Percentiles rank a stretch among this genome's conserved stretches.
phyloP scores from a whole-genome alignment of 805 yeast species.

The Metschnikowia amazonensis region DNA sequence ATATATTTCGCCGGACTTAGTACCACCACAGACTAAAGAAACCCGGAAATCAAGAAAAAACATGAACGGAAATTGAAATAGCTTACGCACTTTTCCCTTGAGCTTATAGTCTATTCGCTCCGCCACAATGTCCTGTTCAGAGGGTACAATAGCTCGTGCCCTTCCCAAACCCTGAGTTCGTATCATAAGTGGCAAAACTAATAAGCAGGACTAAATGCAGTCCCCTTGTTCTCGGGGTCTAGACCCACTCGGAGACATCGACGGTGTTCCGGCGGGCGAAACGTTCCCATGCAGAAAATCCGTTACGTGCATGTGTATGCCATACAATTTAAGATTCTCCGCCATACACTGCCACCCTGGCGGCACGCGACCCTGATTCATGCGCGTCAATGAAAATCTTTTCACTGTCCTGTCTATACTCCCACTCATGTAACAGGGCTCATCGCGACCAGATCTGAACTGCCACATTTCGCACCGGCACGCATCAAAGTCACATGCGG shows the following conservation, averaged over 20 bases:
- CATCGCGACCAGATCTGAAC: not conserved
- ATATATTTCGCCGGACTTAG: not conserved
- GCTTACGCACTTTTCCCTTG: not conserved
- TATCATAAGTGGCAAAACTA: not conserved
- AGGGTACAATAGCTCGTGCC: not conserved
- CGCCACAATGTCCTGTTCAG: not conserved
- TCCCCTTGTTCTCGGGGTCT: not conserved
- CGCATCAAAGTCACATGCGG: not conserved
- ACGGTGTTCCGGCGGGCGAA: conserved; percentile 1
- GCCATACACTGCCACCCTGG: not conserved
- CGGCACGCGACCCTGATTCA: not conserved
- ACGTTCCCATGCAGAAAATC: not conserved
- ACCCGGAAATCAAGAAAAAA: not conserved
- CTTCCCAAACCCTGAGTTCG: not conserved
- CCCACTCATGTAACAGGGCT: not conserved
- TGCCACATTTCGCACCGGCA: conserved; percentile 1
- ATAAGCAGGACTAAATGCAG: not conserved
- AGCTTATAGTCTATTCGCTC: not conserved
- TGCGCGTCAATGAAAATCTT: conserved; percentile 1
- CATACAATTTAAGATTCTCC: not conserved
- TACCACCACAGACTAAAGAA: too few species aligned
- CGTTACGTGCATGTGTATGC: not conserved
- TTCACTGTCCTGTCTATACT: conserved; percentile 1
- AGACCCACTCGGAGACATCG: not conserved
- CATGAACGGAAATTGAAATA: not conserved